Percentiles rank a stretch among this genome's conserved stretches.
These are phyloP conservation scores for Stemphylium vesicarium DNA, from an alignment of 2,329 filamentous ascomycete genomes.

Conservation along the genomic window DNA sequence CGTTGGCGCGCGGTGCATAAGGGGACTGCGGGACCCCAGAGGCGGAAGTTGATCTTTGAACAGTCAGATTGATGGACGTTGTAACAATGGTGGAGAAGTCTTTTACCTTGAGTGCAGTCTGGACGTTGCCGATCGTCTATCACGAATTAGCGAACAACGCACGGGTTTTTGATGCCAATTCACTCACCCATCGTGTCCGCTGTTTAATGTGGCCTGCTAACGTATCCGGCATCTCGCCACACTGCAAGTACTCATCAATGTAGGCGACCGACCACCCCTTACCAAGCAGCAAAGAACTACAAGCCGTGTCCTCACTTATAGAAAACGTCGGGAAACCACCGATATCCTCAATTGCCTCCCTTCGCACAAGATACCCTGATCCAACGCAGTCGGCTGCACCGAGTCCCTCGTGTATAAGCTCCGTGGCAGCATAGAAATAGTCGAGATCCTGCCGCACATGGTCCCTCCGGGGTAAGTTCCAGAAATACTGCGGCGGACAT, in stretches of 20 bases:
- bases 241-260: conserved; percentile 30
- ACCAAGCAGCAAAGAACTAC: conserved; percentile 64
- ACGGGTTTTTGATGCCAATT: neutral
- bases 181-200: conserved; percentile 19
- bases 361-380: conserved; percentile 66
- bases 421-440: conserved; percentile 63
- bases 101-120: conserved; percentile 24
- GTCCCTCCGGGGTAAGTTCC: conserved; percentile 66
- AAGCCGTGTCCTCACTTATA: conserved; percentile 66
- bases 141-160: neutral
- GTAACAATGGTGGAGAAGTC: neutral
- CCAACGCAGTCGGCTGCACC: conserved; percentile 69
- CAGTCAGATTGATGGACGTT: neutral
- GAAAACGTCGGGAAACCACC: conserved; percentile 67
- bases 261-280: conserved; percentile 66
- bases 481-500: conserved; percentile 55
- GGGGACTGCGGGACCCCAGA: conserved; percentile 20
- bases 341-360: conserved; percentile 65
- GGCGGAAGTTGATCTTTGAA: conserved; percentile 14
- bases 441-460: conserved; percentile 65
- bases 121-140: conserved; percentile 26
- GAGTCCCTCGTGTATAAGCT: conserved; percentile 54
- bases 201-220: conserved; percentile 29
- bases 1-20: conserved; percentile 13
- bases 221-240: conserved; percentile 28